Evolutionary conservation across 805 yeast genomes (phyloP).

Genomic region (Clavispora santaluciae): DNA sequence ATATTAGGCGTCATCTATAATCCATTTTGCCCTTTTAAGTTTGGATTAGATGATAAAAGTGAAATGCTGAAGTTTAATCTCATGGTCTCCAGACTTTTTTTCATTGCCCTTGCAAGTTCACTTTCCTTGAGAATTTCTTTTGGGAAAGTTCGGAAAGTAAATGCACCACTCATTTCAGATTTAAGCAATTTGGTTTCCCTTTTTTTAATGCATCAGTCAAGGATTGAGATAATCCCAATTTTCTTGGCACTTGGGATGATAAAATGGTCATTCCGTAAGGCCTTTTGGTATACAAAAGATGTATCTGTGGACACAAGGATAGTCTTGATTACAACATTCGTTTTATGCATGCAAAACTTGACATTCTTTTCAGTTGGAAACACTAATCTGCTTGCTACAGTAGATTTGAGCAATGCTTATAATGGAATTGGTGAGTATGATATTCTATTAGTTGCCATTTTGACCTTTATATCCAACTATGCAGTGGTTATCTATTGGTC

Average conservation of each 20-base stretch:
- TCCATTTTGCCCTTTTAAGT: slow-evolving; percentile 26
- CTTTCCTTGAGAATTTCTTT: slow-evolving; percentile 26
- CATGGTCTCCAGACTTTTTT: slow-evolving; percentile 23
- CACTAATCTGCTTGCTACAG: slow-evolving; percentile 87
- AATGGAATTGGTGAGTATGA: slow-evolving; percentile 77
- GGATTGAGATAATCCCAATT: slow-evolving; percentile 52
- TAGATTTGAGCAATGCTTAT: slow-evolving; percentile 87
- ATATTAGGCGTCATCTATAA: slow-evolving; percentile 20
- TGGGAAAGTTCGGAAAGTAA: slow-evolving; percentile 19
- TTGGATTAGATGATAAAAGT: slow-evolving; percentile 17
- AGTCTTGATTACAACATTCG: slow-evolving; percentile 27
- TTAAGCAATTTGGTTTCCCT: slow-evolving; percentile 32
- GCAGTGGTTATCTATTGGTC: slow-evolving; percentile 84
- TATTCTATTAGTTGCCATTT: slow-evolving; percentile 63
- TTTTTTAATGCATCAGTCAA: slow-evolving; percentile 51
- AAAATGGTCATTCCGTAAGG: slow-evolving; percentile 17
- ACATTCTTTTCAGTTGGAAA: slow-evolving; percentile 85
- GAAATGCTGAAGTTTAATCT: slow-evolving; percentile 20
- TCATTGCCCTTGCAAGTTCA: slow-evolving; percentile 23
- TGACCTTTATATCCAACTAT: slow-evolving; percentile 83
- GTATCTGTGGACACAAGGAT: slow-evolving; percentile 17
- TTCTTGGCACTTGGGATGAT: slow-evolving; percentile 35
- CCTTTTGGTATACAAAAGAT: slow-evolving; percentile 1
- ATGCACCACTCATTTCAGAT: slow-evolving; percentile 30
- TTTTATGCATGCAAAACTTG: slow-evolving; percentile 62